Evolutionary conservation across 768 basidiomycete genomes (phyloP), one percentile per base, ranked within the genome.

Genomic region (Hypholoma fasciculare): DNA sequence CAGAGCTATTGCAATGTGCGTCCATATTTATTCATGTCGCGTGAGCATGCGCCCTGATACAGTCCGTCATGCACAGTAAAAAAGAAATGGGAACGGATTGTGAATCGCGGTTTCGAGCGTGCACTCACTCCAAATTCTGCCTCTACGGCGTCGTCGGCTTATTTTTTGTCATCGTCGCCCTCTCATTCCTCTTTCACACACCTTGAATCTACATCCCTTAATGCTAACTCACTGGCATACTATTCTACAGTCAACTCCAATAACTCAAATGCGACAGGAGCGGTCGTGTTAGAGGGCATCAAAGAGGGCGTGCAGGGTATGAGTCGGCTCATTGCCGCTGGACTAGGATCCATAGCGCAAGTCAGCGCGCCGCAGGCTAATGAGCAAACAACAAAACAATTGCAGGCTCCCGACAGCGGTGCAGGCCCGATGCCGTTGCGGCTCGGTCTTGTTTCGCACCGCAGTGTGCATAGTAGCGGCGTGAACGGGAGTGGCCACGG

Each of bases 21-120:
- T 61, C 8, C 20, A 39, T 44, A 17, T 16, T 27, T 59, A 23
- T 54, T 37, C 1, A 20, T 34, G 3, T 14, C 20, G 30, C 11
- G 23, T 17, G 34, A 38, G 17, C 27, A 7, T 23, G 11, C 12
- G 20, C 9, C 30, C 11, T 13, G 14, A 39, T 20, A 64, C n/a
- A 44, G 27, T 26, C 7, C 27, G 14, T 27, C 49, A 27, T 4
- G 38, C 42, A 2, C 62, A 87, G 86, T 94, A 50, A 94, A 94
- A 76, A 83, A 82, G 57, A 90, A 87, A 71, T 94, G 92, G 92
- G 90, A 88, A 69, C 82, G 84, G 34, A 90, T 94, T 57, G 84
- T 93, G 44, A 82, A 81, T 63, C 81, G 84, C 16, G 86, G 87
- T 23, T 81, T 87, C 62, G 80, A 80, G 55, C 67, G 60, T 50